Evolutionary conservation across 208 protist species (phyloP), one percentile per base, ranked within the genome.

Genomic region (Borovskyia barvae): DNA sequence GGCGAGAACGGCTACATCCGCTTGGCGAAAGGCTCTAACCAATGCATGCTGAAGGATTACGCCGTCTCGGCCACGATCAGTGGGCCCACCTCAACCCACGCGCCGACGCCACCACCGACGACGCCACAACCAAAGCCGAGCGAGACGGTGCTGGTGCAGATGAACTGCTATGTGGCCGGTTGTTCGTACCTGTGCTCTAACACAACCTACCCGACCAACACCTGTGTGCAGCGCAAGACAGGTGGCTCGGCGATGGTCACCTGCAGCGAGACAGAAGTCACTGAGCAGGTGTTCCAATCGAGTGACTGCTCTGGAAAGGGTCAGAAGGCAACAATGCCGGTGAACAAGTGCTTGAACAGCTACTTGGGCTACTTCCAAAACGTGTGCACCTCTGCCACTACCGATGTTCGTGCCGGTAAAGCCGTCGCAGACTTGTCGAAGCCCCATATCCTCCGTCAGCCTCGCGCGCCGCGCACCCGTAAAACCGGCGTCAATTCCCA

Each of bases 1-100:
- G 92, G 92, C 39, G 87, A 93, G 80, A 52, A 77, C 0, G 92
- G 92, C 42, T 97, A 95, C 77, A 92, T 97, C 72, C 82, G 83
- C 53, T 59, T 97, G 19, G 64, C 76, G 37, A 93, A 89, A 78
- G 86, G 86, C 36, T 72, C 57, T 24, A 90, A 93, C 67, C 68
- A 87, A 75, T 95, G 89, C 73, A 67, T 82, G 54, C 70, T 95
- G 52, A 80, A 77, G 17, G 59, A 93, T 11, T 83, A 80, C 75
- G 63, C 67, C 32, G 42, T 82, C n/a, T 79, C 78, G 17, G 77
- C 74, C 24, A 72, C 47, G 26, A 57, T 90, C 22, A 45, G 39
- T 41, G 43, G 56, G 48, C 3, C 48, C 41, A 50, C 66, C 4
- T 32, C 77, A 14, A 20, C 75, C 3, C 42, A 57, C 17, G 22